Percentiles rank a stretch among this genome's conserved stretches.
phyloP scores from a whole-genome alignment of 2,329 filamentous ascomycete species.

The Hypoxylon sp. region DNA sequence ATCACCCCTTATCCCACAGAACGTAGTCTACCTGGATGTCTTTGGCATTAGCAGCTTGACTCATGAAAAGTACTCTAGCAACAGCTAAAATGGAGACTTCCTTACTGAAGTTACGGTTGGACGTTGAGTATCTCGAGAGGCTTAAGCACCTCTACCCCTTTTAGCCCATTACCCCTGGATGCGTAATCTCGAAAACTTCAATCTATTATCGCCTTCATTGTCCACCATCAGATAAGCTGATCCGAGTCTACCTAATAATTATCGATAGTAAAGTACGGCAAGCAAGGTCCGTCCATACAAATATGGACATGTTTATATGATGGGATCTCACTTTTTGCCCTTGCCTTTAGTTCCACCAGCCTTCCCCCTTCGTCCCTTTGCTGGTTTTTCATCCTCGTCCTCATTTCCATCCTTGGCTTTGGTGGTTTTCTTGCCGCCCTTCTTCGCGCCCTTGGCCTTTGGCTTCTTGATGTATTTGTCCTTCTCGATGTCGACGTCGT shows the following conservation, averaged over 20 bases:
- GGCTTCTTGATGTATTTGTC: slow-evolving; percentile 97
- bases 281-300: background rate
- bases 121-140: background rate
- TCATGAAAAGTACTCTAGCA: background rate
- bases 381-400: slow-evolving; percentile 62
- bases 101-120: background rate
- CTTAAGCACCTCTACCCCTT: slow-evolving; percentile 6
- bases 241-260: slow-evolving; percentile 13
- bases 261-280: slow-evolving; percentile 21
- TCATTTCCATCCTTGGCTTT: slow-evolving; percentile 61
- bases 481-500: slow-evolving; percentile 82
- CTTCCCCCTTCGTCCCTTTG: slow-evolving; percentile 56
- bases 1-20: background rate
- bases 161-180: slow-evolving; percentile 10
- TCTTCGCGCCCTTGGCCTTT: slow-evolving; percentile 75
- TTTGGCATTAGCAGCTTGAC: background rate
- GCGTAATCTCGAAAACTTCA: slow-evolving; percentile 9
- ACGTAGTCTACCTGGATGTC: background rate
- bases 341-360: slow-evolving; percentile 47
- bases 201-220: slow-evolving; percentile 10
- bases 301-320: slow-evolving; percentile 11
- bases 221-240: background rate
- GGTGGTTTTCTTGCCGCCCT: slow-evolving; percentile 58
- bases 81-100: background rate
- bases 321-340: slow-evolving; percentile 48